Base-by-base conservation (phyloP, 192 early-diverging fungal species). In the Ambispora gerdemannii region DNA sequence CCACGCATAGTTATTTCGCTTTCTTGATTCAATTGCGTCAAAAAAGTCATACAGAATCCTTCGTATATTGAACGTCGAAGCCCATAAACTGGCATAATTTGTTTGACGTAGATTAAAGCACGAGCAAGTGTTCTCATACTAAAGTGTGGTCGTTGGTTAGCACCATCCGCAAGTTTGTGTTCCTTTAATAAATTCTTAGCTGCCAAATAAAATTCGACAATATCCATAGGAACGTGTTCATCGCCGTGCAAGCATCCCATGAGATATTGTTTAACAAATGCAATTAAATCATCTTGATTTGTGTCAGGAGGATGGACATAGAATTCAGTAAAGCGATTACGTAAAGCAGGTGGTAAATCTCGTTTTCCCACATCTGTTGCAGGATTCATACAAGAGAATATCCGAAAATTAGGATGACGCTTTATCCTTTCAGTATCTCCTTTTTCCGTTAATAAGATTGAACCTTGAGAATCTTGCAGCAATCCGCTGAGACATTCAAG, bases 351-450 rank as follows among this genome's bases (percentile, higher is more conserved):
- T 4, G 97, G 92, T 32, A 99, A 81, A 72, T 99, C 94, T 55
- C 92, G 87, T 76, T 99, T 99, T 58, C 96, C 96, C 0, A 96
- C 94, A 81, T 99, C 97, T 31, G 91, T 98, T 20, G 97, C 90
- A 33, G 97, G 97, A 76, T 99, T 99, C 96, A 99, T 99, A 78
- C 97, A 99, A 2, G 91, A 93, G 77, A 99, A 98, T 3, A 99
- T 80, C 3, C 97, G 82, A 82, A 99, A 99, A 43, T 90, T 89
- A 7, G 90, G 88, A 75, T 99, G 97, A 50, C 97, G 86, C 6
- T 82, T 74, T 7, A 99, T 82, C 8, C 91, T 91, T 67, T 87
- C 81, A n/a, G 83, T 86, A 75, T 95, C 94, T 32, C 96, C 97
- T 22, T 93, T 87, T 70, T 99, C 97, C 3, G 96, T 86, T 52